Percentiles rank a stretch among this genome's conserved stretches.
Evolutionary conservation across 2,329 filamentous ascomycete genomes (phyloP).

Genomic region (Beauveria pseudobassiana): DNA sequence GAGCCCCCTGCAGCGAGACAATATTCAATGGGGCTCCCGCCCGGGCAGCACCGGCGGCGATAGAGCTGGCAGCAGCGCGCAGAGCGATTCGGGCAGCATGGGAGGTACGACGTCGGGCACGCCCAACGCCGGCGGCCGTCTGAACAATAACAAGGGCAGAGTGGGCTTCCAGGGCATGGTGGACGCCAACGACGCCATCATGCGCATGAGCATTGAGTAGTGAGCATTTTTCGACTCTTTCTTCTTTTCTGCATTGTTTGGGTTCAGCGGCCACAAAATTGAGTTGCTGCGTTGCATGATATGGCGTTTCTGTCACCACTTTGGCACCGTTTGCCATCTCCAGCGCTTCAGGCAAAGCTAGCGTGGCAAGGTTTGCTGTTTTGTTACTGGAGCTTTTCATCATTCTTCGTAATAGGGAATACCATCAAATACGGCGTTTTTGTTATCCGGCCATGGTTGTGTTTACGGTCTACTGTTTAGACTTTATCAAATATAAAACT

Average conservation of each 20-base stretch:
- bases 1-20: conserved; percentile 69
- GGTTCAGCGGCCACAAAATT: background rate
- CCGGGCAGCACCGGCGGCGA: conserved; percentile 55
- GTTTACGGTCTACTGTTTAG: background rate
- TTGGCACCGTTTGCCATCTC: background rate
- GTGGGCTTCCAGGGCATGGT: conserved; percentile 88
- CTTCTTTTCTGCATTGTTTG: background rate
- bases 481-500: background rate
- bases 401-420: background rate
- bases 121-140: conserved; percentile 30
- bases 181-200: conserved; percentile 89
- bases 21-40: conserved; percentile 63
- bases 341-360: background rate
- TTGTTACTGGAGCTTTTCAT: background rate
- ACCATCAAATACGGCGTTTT: conserved; percentile 2
- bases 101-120: conserved; percentile 24
- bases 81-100: conserved; percentile 41
- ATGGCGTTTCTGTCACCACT: background rate
- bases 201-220: conserved; percentile 95
- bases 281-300: conserved; percentile 8
- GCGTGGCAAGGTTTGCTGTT: background rate
- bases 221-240: background rate
- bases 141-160: conserved; percentile 46
- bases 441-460: background rate
- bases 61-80: conserved; percentile 43